phyloP scores from a whole-genome alignment of 768 basidiomycete genomes.

The Russula dissimulans region DNA sequence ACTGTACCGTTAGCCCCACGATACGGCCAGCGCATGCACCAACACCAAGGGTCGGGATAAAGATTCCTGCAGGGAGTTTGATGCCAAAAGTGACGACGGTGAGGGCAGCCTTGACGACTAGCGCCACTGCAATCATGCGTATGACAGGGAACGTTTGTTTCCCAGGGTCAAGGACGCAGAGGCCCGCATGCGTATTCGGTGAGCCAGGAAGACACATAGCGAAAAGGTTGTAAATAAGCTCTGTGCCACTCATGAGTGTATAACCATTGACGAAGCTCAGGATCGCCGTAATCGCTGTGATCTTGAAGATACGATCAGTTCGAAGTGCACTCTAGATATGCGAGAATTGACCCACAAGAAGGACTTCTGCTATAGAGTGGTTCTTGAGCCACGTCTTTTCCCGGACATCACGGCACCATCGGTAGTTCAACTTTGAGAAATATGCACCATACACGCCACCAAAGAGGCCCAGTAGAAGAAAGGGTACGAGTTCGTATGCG shows the following conservation, averaged over 20 bases:
- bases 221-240: constrained; percentile 88
- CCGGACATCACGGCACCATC: constrained; percentile 79
- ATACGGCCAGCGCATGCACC: constrained; percentile 91
- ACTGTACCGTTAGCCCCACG: constrained; percentile 73
- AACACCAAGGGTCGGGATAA: constrained; percentile 91
- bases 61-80: constrained; percentile 87
- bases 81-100: constrained; percentile 92
- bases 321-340: background rate
- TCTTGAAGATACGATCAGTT: constrained; percentile 33
- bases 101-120: constrained; percentile 71
- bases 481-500: constrained; percentile 77
- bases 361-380: constrained; percentile 78
- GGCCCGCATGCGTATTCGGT: constrained; percentile 44
- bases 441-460: constrained; percentile 93
- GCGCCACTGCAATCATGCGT: constrained; percentile 57
- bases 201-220: constrained; percentile 67
- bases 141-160: constrained; percentile 53
- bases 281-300: constrained; percentile 66
- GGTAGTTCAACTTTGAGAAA: constrained; percentile 85
- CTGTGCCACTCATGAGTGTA: constrained; percentile 90
- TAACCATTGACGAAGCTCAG: constrained; percentile 85
- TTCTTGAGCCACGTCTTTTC: constrained; percentile 69
- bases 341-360: constrained; percentile 45
- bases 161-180: constrained; percentile 64
- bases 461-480: constrained; percentile 78